Base-by-base conservation (phyloP, 2,329 filamentous ascomycete genomes). In the Sporothrix mexicana region DNA sequence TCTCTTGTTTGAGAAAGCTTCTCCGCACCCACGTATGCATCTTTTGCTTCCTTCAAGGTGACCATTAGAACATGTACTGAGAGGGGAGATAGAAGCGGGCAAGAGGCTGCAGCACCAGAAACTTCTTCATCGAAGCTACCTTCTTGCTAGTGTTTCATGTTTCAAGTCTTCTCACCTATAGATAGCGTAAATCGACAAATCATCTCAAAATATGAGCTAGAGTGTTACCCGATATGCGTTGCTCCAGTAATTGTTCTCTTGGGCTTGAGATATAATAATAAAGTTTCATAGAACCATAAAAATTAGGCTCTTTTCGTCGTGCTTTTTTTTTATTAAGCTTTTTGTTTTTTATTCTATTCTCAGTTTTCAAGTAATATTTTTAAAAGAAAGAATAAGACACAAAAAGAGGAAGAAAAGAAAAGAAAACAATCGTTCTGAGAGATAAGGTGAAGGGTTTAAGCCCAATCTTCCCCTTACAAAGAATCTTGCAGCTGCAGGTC, bases 141-240 rank as follows among this genome's bases (percentile, higher is more conserved):
- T 36, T 17, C 13, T 25, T 59, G 13, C 55, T 25, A 25, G 36
- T 59, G 55, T 59, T 59, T 59, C 55, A 59, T 59, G 25, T 59
- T 59, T 59, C 25, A 59, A 36, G 13, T 23, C 25, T 25, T 12
- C 6, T 57, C 30, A 23, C 55, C 55, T 25, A 3, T 12, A 49
- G 47, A 49, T 17, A 49, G 47, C 30, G 30, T 36, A 36, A 36
- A 36, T 6, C 30, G 30, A 36, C 30, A 36, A 36, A 36, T 36
- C 30, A 36, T 36, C 30, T 6, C 30, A 36, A 36, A 13, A 53
- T 7, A 20, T 10, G 51, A 23, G n/a, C n/a, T 53, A 53, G n/a
- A 53, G 17, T n/a, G 8, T 23, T n/a, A 53, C 3, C 13, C 45
- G 45, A 6, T 51, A 17, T 51, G 15, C n/a, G 45, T 23, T 53